phyloP scores from a whole-genome alignment of 1,139 yeast genomes.

The Sugiyamaella japonica region DNA sequence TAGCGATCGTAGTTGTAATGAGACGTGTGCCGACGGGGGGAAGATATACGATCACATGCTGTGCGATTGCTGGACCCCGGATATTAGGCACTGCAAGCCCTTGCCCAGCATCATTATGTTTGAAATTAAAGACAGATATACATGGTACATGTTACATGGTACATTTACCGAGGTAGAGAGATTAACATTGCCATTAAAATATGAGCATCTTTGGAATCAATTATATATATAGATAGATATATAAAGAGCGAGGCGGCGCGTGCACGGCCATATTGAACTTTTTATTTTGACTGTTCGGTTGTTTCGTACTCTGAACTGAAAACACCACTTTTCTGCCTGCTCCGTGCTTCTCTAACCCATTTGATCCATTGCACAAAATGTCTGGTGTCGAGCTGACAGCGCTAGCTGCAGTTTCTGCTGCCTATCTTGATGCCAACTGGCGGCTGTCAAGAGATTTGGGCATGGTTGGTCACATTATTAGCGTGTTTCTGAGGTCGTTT shows the following conservation, averaged over 20 bases:
- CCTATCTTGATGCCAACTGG: constrained; percentile 37
- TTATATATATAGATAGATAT: too few species aligned
- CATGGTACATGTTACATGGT: not conserved
- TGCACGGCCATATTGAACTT: too few species aligned
- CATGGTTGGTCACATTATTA: constrained; percentile 11
- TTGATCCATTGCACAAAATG: too few species aligned
- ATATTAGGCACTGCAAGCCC: not conserved
- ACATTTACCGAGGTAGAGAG: not conserved
- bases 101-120: not conserved
- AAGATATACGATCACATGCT: not conserved
- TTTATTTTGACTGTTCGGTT: too few species aligned
- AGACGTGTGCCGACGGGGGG: too few species aligned
- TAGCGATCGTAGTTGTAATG: too few species aligned
- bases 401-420: constrained; percentile 33
- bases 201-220: not conserved
- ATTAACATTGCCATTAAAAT: not conserved
- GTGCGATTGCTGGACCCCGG: not conserved
- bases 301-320: too few species aligned
- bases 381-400: constrained; percentile 29
- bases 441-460: constrained; percentile 19
- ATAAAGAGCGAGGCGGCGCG: not conserved
- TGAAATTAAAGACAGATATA: not conserved
- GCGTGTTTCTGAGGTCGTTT: constrained; percentile 10
- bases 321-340: too few species aligned
- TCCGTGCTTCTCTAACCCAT: too few species aligned